Conservation (phyloP, 139 green algal genomes). For the Coelastrella sp. region DNA sequence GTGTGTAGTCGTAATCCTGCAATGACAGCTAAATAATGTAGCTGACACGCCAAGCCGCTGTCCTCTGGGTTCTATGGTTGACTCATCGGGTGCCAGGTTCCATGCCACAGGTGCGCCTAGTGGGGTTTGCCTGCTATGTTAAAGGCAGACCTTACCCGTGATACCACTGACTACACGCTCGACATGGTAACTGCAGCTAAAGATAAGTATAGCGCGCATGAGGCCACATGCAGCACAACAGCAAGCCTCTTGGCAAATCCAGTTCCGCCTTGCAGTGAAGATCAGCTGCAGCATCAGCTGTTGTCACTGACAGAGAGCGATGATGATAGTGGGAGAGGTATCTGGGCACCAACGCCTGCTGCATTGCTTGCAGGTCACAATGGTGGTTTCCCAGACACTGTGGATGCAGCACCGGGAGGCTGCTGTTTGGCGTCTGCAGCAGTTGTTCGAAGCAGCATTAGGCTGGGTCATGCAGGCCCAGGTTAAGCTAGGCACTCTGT, state of each 20-base stretch:
- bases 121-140: neutral
- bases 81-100: neutral
- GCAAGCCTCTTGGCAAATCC: neutral
- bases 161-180: neutral
- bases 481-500: neutral
- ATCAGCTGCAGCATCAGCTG: neutral
- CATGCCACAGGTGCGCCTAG: neutral
- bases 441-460: neutral
- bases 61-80: neutral
- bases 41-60: slow-evolving; percentile 16
- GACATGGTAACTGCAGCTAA: neutral
- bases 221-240: neutral
- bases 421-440: neutral
- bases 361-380: neutral
- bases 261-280: neutral
- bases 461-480: neutral
- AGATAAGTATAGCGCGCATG: neutral
- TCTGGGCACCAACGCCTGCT: neutral
- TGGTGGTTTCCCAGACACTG: neutral
- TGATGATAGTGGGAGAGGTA: neutral
- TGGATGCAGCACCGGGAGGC: neutral
- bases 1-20: neutral
- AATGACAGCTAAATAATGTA: neutral
- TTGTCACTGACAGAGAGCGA: neutral
- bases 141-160: neutral